phyloP scores from a whole-genome alignment of 2,329 filamentous ascomycete genomes.

The Fusarium odoratissimum region DNA sequence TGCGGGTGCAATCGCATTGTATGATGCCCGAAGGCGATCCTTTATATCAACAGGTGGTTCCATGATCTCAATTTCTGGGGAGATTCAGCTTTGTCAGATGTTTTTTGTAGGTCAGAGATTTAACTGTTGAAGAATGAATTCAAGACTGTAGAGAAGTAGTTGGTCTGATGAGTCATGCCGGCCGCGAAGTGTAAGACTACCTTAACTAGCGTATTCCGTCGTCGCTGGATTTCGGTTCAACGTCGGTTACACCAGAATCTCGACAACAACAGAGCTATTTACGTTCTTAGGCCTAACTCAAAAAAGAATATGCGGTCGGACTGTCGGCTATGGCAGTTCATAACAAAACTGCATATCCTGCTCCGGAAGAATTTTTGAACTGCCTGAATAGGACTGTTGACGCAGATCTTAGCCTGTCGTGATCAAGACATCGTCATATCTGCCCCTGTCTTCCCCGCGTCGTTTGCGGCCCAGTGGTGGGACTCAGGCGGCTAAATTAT shows the following conservation, averaged over 20 bases:
- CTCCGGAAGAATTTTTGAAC: not conserved
- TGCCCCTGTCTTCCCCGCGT: conserved; percentile 23
- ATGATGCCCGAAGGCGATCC: conserved; percentile 6
- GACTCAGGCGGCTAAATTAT: conserved; percentile 12
- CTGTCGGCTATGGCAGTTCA: not conserved
- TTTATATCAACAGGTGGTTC: not conserved
- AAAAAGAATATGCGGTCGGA: too few relatives aligned
- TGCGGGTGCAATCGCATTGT: conserved; percentile 7
- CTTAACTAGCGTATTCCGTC: not conserved
- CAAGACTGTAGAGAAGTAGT: not conserved
- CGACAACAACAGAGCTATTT: too few relatives aligned
- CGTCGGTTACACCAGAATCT: not conserved
- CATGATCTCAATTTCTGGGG: not conserved
- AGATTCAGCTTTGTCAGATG: not conserved
- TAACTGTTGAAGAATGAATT: rapidly evolving
- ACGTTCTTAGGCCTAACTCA: rapidly evolving
- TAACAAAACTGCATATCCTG: not conserved
- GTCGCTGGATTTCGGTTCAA: not conserved
- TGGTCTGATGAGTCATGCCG: not conserved
- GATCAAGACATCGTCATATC: not conserved
- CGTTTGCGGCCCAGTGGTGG: not conserved
- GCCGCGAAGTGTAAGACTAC: not conserved
- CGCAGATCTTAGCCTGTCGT: not conserved
- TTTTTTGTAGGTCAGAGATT: not conserved
- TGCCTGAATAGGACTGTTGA: not conserved